Evolutionary conservation across 495 filamentous ascomycete species (phyloP), one percentile per base, ranked within the genome.

Genomic region (Aspergillus homomorphus): DNA sequence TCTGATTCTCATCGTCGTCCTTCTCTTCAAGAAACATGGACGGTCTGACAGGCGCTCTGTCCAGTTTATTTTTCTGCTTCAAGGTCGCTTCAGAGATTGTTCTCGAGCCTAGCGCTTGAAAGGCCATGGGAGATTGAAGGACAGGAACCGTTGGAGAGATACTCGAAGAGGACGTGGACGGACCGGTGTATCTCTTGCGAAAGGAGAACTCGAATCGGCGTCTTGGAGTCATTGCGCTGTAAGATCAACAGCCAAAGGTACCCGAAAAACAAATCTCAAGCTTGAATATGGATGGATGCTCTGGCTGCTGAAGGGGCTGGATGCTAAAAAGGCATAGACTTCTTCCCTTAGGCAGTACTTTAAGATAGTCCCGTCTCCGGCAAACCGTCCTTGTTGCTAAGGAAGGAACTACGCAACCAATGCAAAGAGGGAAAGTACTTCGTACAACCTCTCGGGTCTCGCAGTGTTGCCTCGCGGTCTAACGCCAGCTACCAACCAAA

Each of bases 1-100:
- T 30, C 2, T 65, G 41, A 16, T 61, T 62, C 15, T 73, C 69
- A 14, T 70, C 68, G 1, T 72, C 67, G 2, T 63, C 62, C 23
- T 51, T 61, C 3, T 68, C 63, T 26, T 70, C 69, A 18, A 65
- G 45, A 38, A 69, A 68, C 55, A 73, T 52, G 33, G 68, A 65
- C 16, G 69, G 67, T 9, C 54, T 58, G 1, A 53, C 59, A 20
- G 61, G 58, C 3, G 33, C 16, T 45, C 55, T 61, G 10, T 61
- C 53, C 33, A 63, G 20, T 19, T 53, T 59, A 14, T 55, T 48
- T 16, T 57, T 65, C 59, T 64, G 60, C 24, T 56, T 64, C 8
- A 64, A 23, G 16, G 60, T 63, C 19, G 59, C 26, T 26, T 66
- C 60, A 6, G 67, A 53, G 10, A 62, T 44, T 4, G 53, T 52